Conservation (phyloP, 2,329 filamentous ascomycete species). For the Escovopsis sp. region DNA sequence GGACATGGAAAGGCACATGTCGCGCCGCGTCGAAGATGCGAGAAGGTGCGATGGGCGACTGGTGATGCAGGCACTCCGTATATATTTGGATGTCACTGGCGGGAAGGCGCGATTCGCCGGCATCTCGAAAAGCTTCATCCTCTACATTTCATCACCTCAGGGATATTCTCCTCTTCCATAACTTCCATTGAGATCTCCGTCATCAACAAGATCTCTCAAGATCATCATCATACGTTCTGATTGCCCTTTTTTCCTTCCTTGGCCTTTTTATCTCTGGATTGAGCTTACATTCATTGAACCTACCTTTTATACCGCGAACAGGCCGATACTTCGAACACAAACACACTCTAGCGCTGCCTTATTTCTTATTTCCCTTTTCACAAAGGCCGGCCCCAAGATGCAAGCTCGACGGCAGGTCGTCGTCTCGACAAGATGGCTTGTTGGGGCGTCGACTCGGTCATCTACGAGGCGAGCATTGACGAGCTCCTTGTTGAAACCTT, state of each 20-base stretch:
- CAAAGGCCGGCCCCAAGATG: too few species aligned
- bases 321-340: too few species aligned
- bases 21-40: conserved; percentile 20
- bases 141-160: neutral
- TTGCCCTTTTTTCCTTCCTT: neutral
- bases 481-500: conserved; percentile 7
- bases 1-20: too few species aligned
- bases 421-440: conserved; percentile 22
- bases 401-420: conserved; percentile 26
- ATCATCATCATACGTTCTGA: neutral
- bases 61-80: neutral
- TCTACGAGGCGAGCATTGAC: conserved; percentile 15
- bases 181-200: too few species aligned
- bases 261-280: too few species aligned
- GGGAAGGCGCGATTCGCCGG: neutral
- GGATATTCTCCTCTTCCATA: too few species aligned
- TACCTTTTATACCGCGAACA: too few species aligned
- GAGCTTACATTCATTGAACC: too few species aligned
- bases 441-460: conserved; percentile 16
- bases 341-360: too few species aligned
- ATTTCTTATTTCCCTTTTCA: too few species aligned
- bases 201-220: too few species aligned
- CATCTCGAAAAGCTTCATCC: neutral
- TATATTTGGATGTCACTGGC: neutral
- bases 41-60: conserved; percentile 19